phyloP scores from a whole-genome alignment of 2,329 filamentous ascomycete species.

The Exophiala lecanii-corni region DNA sequence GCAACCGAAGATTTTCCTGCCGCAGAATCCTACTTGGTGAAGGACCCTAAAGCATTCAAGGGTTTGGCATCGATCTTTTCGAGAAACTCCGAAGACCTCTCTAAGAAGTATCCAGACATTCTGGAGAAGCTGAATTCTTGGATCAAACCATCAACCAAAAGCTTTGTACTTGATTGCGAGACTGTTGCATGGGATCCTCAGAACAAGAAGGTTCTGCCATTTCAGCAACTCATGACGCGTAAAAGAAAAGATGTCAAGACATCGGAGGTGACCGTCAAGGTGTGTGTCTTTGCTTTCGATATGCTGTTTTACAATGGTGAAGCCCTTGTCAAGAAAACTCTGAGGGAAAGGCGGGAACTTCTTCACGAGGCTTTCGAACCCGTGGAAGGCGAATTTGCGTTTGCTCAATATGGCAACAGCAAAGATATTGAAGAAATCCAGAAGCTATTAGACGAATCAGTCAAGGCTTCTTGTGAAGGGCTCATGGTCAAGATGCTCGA shows the following conservation, averaged over 20 bases:
- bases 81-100: conserved; percentile 92
- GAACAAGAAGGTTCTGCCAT: conserved; percentile 93
- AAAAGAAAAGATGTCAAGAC: conserved; percentile 96
- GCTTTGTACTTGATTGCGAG: conserved; percentile 97
- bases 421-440: conserved; percentile 93
- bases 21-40: conserved; percentile 57
- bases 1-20: conserved; percentile 65
- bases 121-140: conserved; percentile 80
- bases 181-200: conserved; percentile 94
- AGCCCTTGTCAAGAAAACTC: conserved; percentile 76
- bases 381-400: conserved; percentile 83
- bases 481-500: conserved; percentile 99
- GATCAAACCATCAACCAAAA: conserved; percentile 85
- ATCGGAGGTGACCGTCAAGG: conserved; percentile 92
- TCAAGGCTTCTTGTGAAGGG: conserved; percentile 94
- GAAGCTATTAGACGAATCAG: conserved; percentile 82
- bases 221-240: conserved; percentile 96
- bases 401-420: conserved; percentile 81
- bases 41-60: conserved; percentile 49
- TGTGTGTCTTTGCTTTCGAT: conserved; percentile 96
- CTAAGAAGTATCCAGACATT: conserved; percentile 96
- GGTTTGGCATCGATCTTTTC: conserved; percentile 94
- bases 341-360: conserved; percentile 76
- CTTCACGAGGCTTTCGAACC: conserved; percentile 68
- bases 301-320: conserved; percentile 89